Evolutionary conservation across 2,329 filamentous ascomycete species (phyloP).

Genomic region (Tolypocladium guangdongense): DNA sequence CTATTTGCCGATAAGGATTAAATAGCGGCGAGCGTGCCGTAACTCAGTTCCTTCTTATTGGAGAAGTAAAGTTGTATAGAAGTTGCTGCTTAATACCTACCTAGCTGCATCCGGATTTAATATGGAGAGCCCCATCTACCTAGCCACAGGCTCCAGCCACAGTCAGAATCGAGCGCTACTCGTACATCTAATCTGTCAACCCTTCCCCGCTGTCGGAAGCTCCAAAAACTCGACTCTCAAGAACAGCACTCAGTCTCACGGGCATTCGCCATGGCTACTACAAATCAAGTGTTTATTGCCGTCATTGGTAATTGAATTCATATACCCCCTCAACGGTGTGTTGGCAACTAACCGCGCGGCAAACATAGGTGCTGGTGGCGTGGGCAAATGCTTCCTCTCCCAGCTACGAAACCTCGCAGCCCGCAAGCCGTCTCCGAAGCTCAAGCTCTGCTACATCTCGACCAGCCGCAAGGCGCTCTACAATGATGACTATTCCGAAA

Average conservation of each 20-base stretch:
- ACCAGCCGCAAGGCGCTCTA: constrained; percentile 77
- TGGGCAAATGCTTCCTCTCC: constrained; percentile 80
- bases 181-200: neutral
- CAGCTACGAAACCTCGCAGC: constrained; percentile 62
- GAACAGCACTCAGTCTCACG: constrained; percentile 6
- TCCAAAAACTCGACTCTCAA: constrained; percentile 14
- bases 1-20: no score
- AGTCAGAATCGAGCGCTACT: neutral
- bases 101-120: neutral
- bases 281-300: constrained; percentile 40
- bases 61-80: no score
- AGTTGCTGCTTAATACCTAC: no score
- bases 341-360: constrained; percentile 7
- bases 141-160: constrained; percentile 6
- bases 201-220: constrained; percentile 24
- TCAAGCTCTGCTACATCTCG: constrained; percentile 74
- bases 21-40: no score
- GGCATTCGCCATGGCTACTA: constrained; percentile 26
- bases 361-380: constrained; percentile 70
- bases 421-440: constrained; percentile 55
- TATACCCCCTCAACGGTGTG: no score
- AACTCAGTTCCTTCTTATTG: no score
- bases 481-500: constrained; percentile 57
- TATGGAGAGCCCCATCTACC: neutral
- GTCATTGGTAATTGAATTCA: constrained; percentile 32